Percentiles rank a stretch among this genome's conserved stretches.
Evolutionary conservation across 1,284 basidiomycete species (phyloP).

Genomic region (Papiliotrema nemorosa): DNA sequence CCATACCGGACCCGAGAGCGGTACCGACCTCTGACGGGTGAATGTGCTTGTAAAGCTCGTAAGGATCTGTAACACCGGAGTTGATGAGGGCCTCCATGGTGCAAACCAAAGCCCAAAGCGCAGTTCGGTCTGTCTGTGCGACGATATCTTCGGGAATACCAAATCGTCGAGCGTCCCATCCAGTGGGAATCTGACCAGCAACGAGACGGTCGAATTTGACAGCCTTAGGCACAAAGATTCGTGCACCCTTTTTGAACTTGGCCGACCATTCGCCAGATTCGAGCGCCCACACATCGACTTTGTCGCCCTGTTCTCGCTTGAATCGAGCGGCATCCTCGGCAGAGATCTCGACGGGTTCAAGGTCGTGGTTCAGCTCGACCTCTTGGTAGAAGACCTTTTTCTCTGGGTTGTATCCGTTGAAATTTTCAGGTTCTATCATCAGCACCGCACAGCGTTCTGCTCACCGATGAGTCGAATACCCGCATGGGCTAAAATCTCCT

Average conservation of each 20-base stretch:
- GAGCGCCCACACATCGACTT: constrained; percentile 89
- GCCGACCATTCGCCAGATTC: constrained; percentile 92
- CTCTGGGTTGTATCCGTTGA: constrained; percentile 95
- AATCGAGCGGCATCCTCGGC: constrained; percentile 89
- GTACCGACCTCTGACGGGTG: constrained; percentile 96
- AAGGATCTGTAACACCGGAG: constrained; percentile 96
- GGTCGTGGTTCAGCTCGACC: constrained; percentile 91
- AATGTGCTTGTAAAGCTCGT: constrained; percentile 92
- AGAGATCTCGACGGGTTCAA: constrained; percentile 92
- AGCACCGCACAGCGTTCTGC: constrained; percentile 25
- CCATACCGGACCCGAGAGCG: constrained; percentile 93
- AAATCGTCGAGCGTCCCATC: constrained; percentile 92
- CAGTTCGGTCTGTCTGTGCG: constrained; percentile 81
- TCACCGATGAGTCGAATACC: constrained; percentile 91
- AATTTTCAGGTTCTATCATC: constrained; percentile 83
- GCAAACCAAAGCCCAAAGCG: constrained; percentile 93
- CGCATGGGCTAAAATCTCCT: constrained; percentile 86
- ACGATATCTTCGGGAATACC: constrained; percentile 98
- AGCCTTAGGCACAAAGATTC: constrained; percentile 89
- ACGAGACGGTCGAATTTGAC: constrained; percentile 92
- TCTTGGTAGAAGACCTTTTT: constrained; percentile 97
- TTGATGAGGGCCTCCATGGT: constrained; percentile 93
- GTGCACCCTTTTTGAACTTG: constrained; percentile 97
- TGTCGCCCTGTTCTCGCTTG: constrained; percentile 94
- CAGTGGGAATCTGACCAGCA: constrained; percentile 93